Evolutionary conservation across 306 rosid species (phyloP).

Genomic region (Myrica gale): DNA sequence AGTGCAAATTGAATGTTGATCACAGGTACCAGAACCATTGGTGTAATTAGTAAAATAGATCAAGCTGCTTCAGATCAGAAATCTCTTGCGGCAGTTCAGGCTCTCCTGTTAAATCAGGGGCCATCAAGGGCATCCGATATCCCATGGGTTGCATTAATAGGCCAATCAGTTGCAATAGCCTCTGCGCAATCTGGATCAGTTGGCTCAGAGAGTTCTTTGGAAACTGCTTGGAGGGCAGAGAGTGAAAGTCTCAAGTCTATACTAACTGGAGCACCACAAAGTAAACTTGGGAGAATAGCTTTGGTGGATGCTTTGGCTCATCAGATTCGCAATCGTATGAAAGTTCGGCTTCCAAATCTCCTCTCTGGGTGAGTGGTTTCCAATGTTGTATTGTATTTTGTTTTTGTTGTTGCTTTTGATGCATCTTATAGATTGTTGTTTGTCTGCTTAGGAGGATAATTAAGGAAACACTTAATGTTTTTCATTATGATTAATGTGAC

Average conservation of each 20-base stretch:
- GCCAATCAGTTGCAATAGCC: constrained; percentile 92
- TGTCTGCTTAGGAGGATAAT: neutral
- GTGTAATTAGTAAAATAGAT: constrained; percentile 88
- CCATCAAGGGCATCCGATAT: constrained; percentile 81
- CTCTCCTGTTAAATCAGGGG: constrained; percentile 86
- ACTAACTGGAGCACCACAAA: constrained; percentile 87
- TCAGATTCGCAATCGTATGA: constrained; percentile 89
- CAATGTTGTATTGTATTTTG: constrained; percentile 14
- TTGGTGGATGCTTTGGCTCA: constrained; percentile 87
- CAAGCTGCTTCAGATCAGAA: constrained; percentile 92
- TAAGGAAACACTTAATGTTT: neutral
- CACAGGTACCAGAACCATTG: constrained; percentile 87
- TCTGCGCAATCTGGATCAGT: constrained; percentile 90
- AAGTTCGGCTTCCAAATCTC: constrained; percentile 84
- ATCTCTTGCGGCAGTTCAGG: constrained; percentile 92
- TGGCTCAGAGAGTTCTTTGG: constrained; percentile 86
- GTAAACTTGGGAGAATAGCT: constrained; percentile 92
- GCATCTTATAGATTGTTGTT: neutral
- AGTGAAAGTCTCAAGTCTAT: constrained; percentile 93
- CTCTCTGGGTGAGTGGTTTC: constrained; percentile 74
- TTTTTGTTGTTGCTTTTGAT: neutral
- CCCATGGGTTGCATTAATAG: constrained; percentile 94
- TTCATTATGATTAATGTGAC: neutral
- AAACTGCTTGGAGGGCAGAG: constrained; percentile 99
- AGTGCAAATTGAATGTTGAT: constrained; percentile 18